phyloP scores from a whole-genome alignment of 495 filamentous ascomycete species.

The Viridothelium virens region DNA sequence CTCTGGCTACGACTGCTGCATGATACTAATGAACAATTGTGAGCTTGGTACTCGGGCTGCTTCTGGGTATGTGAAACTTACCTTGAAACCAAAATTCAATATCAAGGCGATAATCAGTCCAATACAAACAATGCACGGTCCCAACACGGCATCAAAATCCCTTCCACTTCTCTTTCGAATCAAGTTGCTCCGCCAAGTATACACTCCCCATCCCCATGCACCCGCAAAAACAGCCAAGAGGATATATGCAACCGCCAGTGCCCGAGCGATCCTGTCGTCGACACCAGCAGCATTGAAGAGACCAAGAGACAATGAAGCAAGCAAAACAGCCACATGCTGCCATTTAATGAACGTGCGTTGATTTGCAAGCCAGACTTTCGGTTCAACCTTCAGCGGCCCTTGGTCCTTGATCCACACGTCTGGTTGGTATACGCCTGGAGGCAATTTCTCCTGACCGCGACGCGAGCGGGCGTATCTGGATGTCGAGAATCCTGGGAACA shows the following conservation, averaged over 20 bases:
- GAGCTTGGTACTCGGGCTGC: background rate
- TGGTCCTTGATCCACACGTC: conserved; percentile 84
- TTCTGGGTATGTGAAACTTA: conserved; percentile 17
- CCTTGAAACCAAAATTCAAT: conserved; percentile 82
- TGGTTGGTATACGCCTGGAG: conserved; percentile 79
- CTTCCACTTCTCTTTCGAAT: conserved; percentile 77
- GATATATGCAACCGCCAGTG: conserved; percentile 73
- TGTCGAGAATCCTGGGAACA: conserved; percentile 67
- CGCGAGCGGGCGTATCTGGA: conserved; percentile 59
- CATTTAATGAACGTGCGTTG: conserved; percentile 96
- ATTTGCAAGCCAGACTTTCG: conserved; percentile 97
- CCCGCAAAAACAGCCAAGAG: conserved; percentile 73
- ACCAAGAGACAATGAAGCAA: conserved; percentile 72
- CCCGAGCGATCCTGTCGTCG: conserved; percentile 60
- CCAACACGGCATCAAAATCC: conserved; percentile 82
- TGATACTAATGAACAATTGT: background rate
- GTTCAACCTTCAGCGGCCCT: conserved; percentile 82
- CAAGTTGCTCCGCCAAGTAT: conserved; percentile 63
- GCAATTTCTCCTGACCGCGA: conserved; percentile 45
- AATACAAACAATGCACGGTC: conserved; percentile 74
- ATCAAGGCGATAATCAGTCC: conserved; percentile 71
- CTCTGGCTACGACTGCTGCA: background rate
- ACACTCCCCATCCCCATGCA: conserved; percentile 79
- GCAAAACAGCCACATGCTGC: conserved; percentile 84
- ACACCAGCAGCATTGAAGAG: conserved; percentile 80